phyloP scores from a whole-genome alignment of 257 asterid genomes.

The Knoxia roxburghii region DNA sequence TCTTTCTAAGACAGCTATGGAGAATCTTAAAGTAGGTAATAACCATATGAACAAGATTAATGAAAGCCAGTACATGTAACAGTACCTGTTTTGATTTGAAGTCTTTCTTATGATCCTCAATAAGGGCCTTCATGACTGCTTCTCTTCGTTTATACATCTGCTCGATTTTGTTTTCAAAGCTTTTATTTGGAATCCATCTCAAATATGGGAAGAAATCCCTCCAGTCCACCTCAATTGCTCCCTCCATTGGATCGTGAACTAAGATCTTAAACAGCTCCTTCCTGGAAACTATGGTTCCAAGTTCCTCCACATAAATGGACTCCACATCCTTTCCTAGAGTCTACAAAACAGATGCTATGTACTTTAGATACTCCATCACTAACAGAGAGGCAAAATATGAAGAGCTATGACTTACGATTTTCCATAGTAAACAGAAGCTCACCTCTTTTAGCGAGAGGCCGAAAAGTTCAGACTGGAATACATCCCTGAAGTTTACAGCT shows the following conservation, averaged over 20 bases:
- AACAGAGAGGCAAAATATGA: neutral
- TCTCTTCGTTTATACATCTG: slow-evolving; percentile 37
- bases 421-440: slow-evolving; percentile 9
- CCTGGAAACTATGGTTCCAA: slow-evolving; percentile 45
- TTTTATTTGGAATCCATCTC: slow-evolving; percentile 74
- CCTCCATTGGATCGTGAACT: slow-evolving; percentile 71
- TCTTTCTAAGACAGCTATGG: neutral
- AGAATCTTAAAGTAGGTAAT: neutral
- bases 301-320: slow-evolving; percentile 56
- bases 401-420: neutral
- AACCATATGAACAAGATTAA: neutral
- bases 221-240: slow-evolving; percentile 95
- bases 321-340: slow-evolving; percentile 61
- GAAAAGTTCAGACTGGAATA: slow-evolving; percentile 73
- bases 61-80: slow-evolving; percentile 7
- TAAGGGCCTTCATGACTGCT: slow-evolving; percentile 67
- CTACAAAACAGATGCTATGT: slow-evolving; percentile 21
- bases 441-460: slow-evolving; percentile 69
- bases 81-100: slow-evolving; percentile 63
- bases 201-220: slow-evolving; percentile 85
- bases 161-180: slow-evolving; percentile 46
- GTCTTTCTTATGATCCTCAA: slow-evolving; percentile 47
- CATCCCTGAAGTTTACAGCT: slow-evolving; percentile 56
- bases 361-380: neutral
- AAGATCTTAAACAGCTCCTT: slow-evolving; percentile 50